Percentiles rank a stretch among this genome's conserved stretches.
These are phyloP conservation scores for Trichaptum fuscoviolaceum DNA, from an alignment of 768 basidiomycete species.

Conservation along the genomic window DNA sequence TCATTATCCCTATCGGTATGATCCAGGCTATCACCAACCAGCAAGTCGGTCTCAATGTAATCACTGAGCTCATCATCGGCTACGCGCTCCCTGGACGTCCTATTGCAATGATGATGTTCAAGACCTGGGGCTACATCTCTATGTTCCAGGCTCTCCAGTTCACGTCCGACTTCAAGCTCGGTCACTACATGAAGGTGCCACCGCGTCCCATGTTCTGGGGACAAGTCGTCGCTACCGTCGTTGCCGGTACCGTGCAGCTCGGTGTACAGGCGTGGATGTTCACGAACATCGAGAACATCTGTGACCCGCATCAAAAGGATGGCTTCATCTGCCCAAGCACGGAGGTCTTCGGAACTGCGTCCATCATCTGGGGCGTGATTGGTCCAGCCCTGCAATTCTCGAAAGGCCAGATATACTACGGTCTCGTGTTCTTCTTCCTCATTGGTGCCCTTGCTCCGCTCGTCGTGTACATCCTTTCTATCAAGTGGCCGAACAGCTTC, in stretches of 20 bases:
- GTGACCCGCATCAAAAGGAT: constrained; percentile 25
- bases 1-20: constrained; percentile 27
- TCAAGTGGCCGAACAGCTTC: constrained; percentile 19
- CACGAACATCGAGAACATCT: constrained; percentile 29
- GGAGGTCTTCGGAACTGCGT: constrained; percentile 35
- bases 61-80: constrained; percentile 36
- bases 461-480: constrained; percentile 26
- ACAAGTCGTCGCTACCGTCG: constrained; percentile 30
- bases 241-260: constrained; percentile 26
- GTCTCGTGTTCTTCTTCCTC: constrained; percentile 27
- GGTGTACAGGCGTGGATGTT: constrained; percentile 26
- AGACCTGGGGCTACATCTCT: constrained; percentile 29
- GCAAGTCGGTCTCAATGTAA: constrained; percentile 30
- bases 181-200: constrained; percentile 30
- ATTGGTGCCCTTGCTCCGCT: constrained; percentile 31
- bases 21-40: constrained; percentile 32
- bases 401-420: constrained; percentile 30
- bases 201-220: constrained; percentile 29
- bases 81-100: constrained; percentile 29
- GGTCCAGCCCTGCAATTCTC: constrained; percentile 34
- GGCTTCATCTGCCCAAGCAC: constrained; percentile 31
- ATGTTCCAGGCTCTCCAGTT: constrained; percentile 25
- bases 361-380: constrained; percentile 29
- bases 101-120: constrained; percentile 30
- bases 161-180: constrained; percentile 26